Evolutionary conservation across 2,329 filamentous ascomycete genomes (phyloP).

Genomic region (Exophiala alcalophila): DNA sequence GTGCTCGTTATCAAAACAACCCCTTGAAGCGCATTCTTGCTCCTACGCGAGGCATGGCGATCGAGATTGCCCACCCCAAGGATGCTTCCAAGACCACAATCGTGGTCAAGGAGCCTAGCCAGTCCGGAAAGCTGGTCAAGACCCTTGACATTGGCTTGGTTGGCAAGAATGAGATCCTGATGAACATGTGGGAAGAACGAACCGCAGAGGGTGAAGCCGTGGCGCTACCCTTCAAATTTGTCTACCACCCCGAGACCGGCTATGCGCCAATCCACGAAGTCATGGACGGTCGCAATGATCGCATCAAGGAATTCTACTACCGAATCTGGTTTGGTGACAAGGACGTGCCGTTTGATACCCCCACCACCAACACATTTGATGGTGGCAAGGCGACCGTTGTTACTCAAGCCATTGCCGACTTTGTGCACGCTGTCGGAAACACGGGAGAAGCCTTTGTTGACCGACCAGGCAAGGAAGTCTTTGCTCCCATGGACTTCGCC

Average conservation of each 20-base stretch:
- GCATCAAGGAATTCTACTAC: conserved; percentile 99
- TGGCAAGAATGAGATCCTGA: conserved; percentile 72
- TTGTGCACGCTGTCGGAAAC: conserved; percentile 98
- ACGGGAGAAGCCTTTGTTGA: conserved; percentile 97
- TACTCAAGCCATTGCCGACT: conserved; percentile 91
- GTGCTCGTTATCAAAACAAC: conserved; percentile 95
- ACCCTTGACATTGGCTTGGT: conserved; percentile 81
- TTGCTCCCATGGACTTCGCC: conserved; percentile 97
- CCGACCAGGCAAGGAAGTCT: conserved; percentile 87
- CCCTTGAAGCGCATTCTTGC: conserved; percentile 89
- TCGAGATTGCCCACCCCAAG: conserved; percentile 81
- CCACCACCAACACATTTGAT: conserved; percentile 83
- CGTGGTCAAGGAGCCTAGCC: conserved; percentile 79
- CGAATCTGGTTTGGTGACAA: conserved; percentile 94
- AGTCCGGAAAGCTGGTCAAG: conserved; percentile 80
- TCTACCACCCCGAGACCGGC: conserved; percentile 89
- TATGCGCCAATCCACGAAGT: conserved; percentile 98
- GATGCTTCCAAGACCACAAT: conserved; percentile 81
- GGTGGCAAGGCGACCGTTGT: conserved; percentile 86
- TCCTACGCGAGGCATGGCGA: conserved; percentile 78
- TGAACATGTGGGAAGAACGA: conserved; percentile 90
- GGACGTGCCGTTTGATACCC: conserved; percentile 73
- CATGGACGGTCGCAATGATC: conserved; percentile 93
- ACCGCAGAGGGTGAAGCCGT: conserved; percentile 79
- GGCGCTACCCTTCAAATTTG: conserved; percentile 82